phyloP scores from a whole-genome alignment of 2,329 filamentous ascomycete genomes.

The Daldinia sp. region DNA sequence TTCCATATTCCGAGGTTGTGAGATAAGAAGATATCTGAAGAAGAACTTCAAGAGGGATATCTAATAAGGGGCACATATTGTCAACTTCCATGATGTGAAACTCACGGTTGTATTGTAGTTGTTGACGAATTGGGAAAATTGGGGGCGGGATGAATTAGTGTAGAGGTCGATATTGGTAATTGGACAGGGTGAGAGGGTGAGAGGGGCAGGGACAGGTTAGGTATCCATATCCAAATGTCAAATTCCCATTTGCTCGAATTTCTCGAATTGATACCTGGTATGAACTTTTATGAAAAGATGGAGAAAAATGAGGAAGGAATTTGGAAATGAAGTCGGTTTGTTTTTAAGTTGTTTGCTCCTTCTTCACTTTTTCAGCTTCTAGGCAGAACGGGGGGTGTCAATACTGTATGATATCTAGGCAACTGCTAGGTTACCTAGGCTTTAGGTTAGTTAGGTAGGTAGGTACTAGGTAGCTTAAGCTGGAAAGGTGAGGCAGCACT shows the following conservation, averaged over 20 bases:
- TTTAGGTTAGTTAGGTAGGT: background rate
- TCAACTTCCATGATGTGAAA: slow-evolving; percentile 18
- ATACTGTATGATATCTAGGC: background rate
- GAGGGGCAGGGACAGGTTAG: background rate
- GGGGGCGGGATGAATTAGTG: slow-evolving; percentile 4
- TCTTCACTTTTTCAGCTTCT: background rate
- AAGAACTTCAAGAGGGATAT: slow-evolving; percentile 70
- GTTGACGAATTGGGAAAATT: slow-evolving; percentile 3
- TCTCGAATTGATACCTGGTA: background rate
- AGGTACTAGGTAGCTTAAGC: too few species aligned
- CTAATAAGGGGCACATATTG: slow-evolving; percentile 43
- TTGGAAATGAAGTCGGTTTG: background rate
- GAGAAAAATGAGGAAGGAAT: background rate
- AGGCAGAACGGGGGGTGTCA: background rate
- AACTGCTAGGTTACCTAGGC: slow-evolving; percentile 6
- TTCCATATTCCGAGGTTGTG: slow-evolving; percentile 66
- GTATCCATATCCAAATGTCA: background rate
- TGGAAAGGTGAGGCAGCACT: too few species aligned
- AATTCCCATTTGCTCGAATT: background rate
- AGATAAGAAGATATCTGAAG: slow-evolving; percentile 66
- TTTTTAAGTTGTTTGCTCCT: background rate
- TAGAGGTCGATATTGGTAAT: background rate
- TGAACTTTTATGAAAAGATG: background rate
- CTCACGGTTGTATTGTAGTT: background rate
- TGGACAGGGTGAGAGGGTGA: background rate